These are phyloP conservation scores for Kurtzmaniella fragi DNA, from an alignment of 805 yeast genomes.

Conservation along the genomic window DNA sequence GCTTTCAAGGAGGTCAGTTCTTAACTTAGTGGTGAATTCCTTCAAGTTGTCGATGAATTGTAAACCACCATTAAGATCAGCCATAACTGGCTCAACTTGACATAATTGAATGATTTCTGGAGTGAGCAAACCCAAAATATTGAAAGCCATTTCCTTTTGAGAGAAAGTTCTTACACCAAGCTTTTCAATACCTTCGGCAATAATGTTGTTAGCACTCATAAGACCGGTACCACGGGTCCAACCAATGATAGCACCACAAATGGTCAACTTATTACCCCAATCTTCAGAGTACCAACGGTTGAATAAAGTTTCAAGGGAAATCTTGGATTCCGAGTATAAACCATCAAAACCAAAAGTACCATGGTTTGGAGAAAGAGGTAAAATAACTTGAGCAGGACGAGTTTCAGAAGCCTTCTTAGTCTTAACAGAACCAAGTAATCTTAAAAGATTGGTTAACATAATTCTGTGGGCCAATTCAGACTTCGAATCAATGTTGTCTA, in stretches of 20 bases:
- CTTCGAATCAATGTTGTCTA: slow-evolving; percentile 87
- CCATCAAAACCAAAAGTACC: slow-evolving; percentile 99
- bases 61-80: slow-evolving; percentile 98
- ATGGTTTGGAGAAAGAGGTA: slow-evolving; percentile 98
- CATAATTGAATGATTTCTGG: slow-evolving; percentile 81
- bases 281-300: slow-evolving; percentile 99
- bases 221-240: slow-evolving; percentile 99
- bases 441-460: slow-evolving; percentile 92
- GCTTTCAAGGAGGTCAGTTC: slow-evolving; percentile 71
- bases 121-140: slow-evolving; percentile 87
- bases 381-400: slow-evolving; percentile 95
- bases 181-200: slow-evolving; percentile 95
- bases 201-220: slow-evolving; percentile 94
- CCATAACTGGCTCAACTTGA: slow-evolving; percentile 93
- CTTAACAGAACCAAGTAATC: slow-evolving; percentile 89
- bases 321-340: slow-evolving; percentile 94
- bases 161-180: slow-evolving; percentile 97
- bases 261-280: slow-evolving; percentile 90
- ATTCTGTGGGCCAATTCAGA: slow-evolving; percentile 98
- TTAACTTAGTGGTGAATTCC: slow-evolving; percentile 74
- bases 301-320: slow-evolving; percentile 91
- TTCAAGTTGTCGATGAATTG: slow-evolving; percentile 89
- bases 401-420: slow-evolving; percentile 80
- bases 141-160: slow-evolving; percentile 99
- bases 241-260: slow-evolving; percentile 98